Evolutionary conservation across 305 asterid species (phyloP), one percentile per base, ranked within the genome.

Genomic region (Rubia peregrina): DNA sequence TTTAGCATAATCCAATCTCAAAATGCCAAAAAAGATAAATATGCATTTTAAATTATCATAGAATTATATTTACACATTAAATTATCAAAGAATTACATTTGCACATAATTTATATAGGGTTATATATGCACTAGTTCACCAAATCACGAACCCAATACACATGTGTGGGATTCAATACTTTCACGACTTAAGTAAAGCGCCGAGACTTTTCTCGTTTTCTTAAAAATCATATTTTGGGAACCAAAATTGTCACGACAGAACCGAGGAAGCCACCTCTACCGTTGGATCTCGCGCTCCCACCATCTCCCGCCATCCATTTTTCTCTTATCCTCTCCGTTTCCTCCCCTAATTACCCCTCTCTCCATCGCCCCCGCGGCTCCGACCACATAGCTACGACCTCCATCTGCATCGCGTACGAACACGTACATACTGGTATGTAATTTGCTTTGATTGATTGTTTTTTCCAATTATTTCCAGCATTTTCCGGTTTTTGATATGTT

Each of bases 271-370:
- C 72, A 12, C 22, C 42, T 40, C 30, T 69, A 65, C 84, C 83
- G 78, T 83, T 51, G 61, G 87, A 85, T 77, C 82, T 57, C 67
- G 46, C 73, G 69, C 71, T 73, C 64, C 49, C 44, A 4, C 24
- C 55, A 63, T 63, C 4, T 66, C 62, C 10, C 49, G 49, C 83
- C 83, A 85, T 75, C 55, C 68, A 75, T 73, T 69, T 53, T 41
- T 14, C 83, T 73, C 89, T 80, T 81, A 84, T 85, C 93, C 71
- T 85, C 71, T 85, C 59, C 71, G 64, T 71, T 51, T 72, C 88
- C 78, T 83, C 88, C 36, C 48, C 9, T 8, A 19, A n/a, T 71
- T 59, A 66, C 42, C 73, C 46, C 66, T 61, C 61, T 70, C 55
- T 41, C 22, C 43, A 13, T 24, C 65, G 33, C n/a, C 16, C 30